Base-by-base conservation (phyloP, 352 stramenopile genomes). In the Achlya hypogyna region DNA sequence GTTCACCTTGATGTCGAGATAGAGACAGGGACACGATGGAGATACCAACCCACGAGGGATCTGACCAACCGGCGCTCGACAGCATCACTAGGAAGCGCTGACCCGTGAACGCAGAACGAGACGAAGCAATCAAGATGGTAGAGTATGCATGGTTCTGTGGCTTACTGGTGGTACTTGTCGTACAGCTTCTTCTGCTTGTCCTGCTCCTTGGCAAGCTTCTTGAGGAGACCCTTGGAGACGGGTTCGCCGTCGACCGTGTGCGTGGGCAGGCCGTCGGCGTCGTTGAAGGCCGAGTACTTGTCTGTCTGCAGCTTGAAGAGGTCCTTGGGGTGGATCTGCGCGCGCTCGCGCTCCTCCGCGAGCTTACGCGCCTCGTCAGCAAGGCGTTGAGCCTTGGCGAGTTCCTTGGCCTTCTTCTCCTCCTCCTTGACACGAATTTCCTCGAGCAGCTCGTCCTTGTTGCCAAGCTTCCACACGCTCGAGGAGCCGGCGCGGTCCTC, bases 201-300 rank as follows among this genome's bases (percentile, higher is more conserved):
- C 74, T 95, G 87, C 52, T 98, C 94, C 78, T 99, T 99, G 22
- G 85, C 79, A 58, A 99, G 81, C 76, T 99, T 99, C 80, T 99
- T 99, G 54, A 91, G 77, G 31, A 86, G 76, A 53, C 86, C 96
- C 82, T 99, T 99, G 64, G 92, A 97, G 52, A 99, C 69, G 62
- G 95, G 89, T 51, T 97, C 89, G 20, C 95, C 95, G 40, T 88
- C 82, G 0, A 78, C 84, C 68, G 97, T 86, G 52, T 99, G 89
- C 12, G 96, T 99, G 34, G 97, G 97, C 28, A 99, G 76, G 42
- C 97, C 97, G 77, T 96, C 83, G 31, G 74, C 81, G 12, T 92
- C 91, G 79, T 99, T 95, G 54, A 92, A 96, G 72, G 91, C 79
- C 23, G 83, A 94, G 69, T 93, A 96, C 73, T 91, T 90, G 65